A percentile compares a stretch with the other conserved stretches of the same genome.
phyloP scores from a whole-genome alignment of 1,284 basidiomycete genomes.

The Filobasidium uniguttulatum region DNA sequence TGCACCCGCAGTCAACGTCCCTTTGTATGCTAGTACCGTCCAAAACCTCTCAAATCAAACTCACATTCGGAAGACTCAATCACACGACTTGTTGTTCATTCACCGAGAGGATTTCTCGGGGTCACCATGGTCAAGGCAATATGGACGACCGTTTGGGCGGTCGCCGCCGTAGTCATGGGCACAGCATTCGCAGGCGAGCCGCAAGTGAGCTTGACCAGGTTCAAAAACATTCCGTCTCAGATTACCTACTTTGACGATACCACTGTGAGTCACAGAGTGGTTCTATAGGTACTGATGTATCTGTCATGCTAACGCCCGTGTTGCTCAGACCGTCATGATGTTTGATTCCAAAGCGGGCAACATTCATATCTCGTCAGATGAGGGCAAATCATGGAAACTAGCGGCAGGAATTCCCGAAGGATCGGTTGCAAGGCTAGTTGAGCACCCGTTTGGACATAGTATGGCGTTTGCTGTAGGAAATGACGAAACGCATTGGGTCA shows the following conservation, averaged over 20 bases:
- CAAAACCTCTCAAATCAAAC: no score
- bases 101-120: no score
- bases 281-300: neutral
- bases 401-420: constrained; percentile 52
- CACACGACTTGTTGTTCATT: no score
- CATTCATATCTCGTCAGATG: constrained; percentile 70
- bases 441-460: constrained; percentile 71
- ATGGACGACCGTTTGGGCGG: no score
- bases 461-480: constrained; percentile 73
- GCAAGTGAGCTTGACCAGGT: constrained; percentile 35
- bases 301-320: neutral
- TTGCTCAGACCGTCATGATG: constrained; percentile 56
- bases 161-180: no score
- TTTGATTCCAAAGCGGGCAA: constrained; percentile 59
- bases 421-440: constrained; percentile 57
- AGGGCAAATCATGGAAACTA: constrained; percentile 67
- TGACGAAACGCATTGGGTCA: constrained; percentile 61
- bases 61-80: no score
- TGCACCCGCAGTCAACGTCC: no score
- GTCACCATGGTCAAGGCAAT: no score
- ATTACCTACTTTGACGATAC: constrained; percentile 91
- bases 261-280: constrained; percentile 41
- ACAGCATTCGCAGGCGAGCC: constrained; percentile 33
- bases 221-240: constrained; percentile 59
- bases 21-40: no score